Evolutionary conservation across 2,329 filamentous ascomycete species (phyloP), one percentile per base, ranked within the genome.

Genomic region (Hypoxylon sp.): DNA sequence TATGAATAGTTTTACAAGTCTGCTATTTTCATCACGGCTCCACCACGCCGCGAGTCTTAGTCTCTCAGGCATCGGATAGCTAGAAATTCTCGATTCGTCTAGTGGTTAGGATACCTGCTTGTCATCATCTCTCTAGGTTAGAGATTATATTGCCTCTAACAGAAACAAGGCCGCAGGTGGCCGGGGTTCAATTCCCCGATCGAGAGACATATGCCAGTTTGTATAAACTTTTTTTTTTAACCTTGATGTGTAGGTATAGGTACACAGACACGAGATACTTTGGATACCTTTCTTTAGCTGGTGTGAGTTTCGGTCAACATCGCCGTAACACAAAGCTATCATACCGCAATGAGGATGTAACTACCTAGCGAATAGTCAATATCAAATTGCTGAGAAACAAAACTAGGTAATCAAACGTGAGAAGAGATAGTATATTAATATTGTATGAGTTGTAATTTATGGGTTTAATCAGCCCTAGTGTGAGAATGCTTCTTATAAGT

Each of bases 181-280:
- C 75, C 75, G 75, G 75, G 75, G 75, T 77, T 77, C 75, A 72
- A 77, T 77, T 76, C 74, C 77, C 77, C 77, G 77, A 78, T 78
- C 76, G 77, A 76, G 77, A 78, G 77, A 42, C 6, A 20, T 8
- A 42, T 42, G 40, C 17, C n/a, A 20, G 37, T 11, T 20, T 13
- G 7, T 30, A 30, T 30, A 2, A 27, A 27, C 25, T 27, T 27
- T 27, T 54, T 25, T 20, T 54, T 40, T 54, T 27, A 5, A 2
- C 6, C 5, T 4, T 20, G 1, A 7, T 44, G 3, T 7, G 7
- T 44, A 37, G 8, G 7, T 17, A 17, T 8, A 20, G 7, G 6
- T 3, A 20, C 1, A 20, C 17, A 42, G 6, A 42, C 40, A 17
- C 17, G 10, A 44, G 17, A 44, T 22, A 22, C 17, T 22, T 10